Conservation (phyloP, 2,329 filamentous ascomycete genomes). For the Fusarium albosuccineum region DNA sequence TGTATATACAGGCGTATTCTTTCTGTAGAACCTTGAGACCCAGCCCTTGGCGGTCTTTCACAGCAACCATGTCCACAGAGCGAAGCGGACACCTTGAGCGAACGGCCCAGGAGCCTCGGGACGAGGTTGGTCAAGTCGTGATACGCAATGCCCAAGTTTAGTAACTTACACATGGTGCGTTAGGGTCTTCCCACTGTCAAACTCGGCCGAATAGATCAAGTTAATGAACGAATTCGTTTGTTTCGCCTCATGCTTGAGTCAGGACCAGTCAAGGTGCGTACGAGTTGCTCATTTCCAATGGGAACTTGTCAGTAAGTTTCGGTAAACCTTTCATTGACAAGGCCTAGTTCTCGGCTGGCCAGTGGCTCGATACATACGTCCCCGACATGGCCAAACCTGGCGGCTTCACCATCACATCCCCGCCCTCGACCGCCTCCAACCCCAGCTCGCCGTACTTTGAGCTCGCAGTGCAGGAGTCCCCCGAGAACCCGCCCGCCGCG, state of each 20-base stretch:
- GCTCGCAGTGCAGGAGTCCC: constrained; percentile 81
- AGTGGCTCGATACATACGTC: constrained; percentile 89
- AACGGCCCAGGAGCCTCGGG: constrained; percentile 77
- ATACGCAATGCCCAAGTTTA: neutral
- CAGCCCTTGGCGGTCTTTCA: neutral
- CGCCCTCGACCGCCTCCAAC: constrained; percentile 69
- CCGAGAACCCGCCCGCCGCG: constrained; percentile 77
- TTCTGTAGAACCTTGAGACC: neutral
- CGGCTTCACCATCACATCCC: constrained; percentile 89
- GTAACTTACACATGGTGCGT: neutral
- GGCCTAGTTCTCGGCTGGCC: constrained; percentile 79
- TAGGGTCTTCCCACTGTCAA: constrained; percentile 71
- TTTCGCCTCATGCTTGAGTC: constrained; percentile 72
- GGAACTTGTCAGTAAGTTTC: neutral
- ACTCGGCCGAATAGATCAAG: constrained; percentile 70
- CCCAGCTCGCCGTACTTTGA: constrained; percentile 70
- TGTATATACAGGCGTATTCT: neutral
- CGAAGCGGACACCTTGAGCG: constrained; percentile 42
- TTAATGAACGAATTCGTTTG: constrained; percentile 77
- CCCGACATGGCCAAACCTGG: constrained; percentile 78
- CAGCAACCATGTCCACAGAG: constrained; percentile 32
- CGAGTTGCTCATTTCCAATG: neutral
- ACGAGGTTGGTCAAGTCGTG: constrained; percentile 58
- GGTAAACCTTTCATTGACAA: neutral
- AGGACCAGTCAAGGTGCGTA: constrained; percentile 60